Base-by-base conservation (phyloP, 2,329 filamentous ascomycete genomes). In the Venturia nashicola region DNA sequence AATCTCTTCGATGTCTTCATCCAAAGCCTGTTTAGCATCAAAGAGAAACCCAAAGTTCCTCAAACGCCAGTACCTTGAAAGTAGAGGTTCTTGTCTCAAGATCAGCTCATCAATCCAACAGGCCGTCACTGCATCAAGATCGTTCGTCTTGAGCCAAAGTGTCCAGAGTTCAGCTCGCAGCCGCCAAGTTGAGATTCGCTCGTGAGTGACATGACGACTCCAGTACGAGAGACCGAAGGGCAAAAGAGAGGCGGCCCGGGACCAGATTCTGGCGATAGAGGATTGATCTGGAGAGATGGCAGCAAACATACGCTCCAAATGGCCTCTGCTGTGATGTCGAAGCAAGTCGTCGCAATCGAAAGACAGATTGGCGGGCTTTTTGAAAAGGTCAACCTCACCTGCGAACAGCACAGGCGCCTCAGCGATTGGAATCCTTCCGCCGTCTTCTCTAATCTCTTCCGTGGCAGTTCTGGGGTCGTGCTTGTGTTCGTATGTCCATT, bases 61-160 rank as follows among this genome's bases (percentile, higher is more conserved):
- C 7, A 54, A 18, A 32, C 44, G 39, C 61, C 61, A 62, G 16
- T 62, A 62, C 23, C 20, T 42, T 34, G 23, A 32, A 23, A 62
- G 42, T 8, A 62, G 27, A 39, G 42, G 39, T 54, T 62, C 61
- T 62, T 54, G 61, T 18, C 61, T 42, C 27, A 62, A 43, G 42
- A 54, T 44, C 42, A 46, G 16, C 61, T 62, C 61, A n/a, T 62
- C 61, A n/a, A 62, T 46, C 61, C 61, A 62, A 11, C 61, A 43
- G 2, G 61, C 46, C 34, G 61, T 62, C n/a, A 51, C 61, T 32
- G 61, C 61, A 51, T 62, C 61, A 34, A 62, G 61, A 39, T 62
- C 61, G 18, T 46, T 62, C 27, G 42, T 39, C 16, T 62, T 62
- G 32, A 48, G 34, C 61, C 61, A 62, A 14, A 54, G 23, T 54